Conservation (phyloP, 2,329 filamentous ascomycete genomes). For the Penicillium sp. region DNA sequence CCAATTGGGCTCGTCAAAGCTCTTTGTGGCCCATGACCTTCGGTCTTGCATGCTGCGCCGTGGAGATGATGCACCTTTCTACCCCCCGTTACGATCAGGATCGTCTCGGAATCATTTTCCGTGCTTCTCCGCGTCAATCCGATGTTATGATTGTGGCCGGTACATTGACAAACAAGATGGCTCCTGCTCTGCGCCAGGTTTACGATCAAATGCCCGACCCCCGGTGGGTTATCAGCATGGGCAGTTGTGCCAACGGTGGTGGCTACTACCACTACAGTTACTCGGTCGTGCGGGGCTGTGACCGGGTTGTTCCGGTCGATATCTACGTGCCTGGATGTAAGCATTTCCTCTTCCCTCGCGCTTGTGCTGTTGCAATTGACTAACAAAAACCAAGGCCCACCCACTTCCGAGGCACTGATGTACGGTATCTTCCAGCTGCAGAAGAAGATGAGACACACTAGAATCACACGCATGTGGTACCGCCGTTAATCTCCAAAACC, state of each 20-base stretch:
- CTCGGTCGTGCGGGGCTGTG: constrained; percentile 72
- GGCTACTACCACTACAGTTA: constrained; percentile 90
- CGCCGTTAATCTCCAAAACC: constrained; percentile 41
- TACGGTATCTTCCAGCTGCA: constrained; percentile 75
- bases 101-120: constrained; percentile 83
- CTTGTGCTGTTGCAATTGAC: constrained; percentile 5
- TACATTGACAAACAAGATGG: constrained; percentile 93
- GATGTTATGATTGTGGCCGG: constrained; percentile 91
- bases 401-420: constrained; percentile 57
- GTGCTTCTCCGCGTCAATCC: constrained; percentile 78
- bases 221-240: constrained; percentile 84
- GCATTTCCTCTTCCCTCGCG: constrained; percentile 39
- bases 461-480: constrained; percentile 60
- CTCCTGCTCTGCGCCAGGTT: constrained; percentile 79
- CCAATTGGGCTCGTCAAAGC: constrained; percentile 85
- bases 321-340: constrained; percentile 81
- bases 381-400: constrained; percentile 42
- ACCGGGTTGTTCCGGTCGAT: constrained; percentile 79
- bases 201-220: constrained; percentile 97
- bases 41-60: constrained; percentile 83
- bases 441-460: constrained; percentile 69
- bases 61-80: constrained; percentile 94
- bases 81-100: constrained; percentile 90
- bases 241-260: constrained; percentile 80
- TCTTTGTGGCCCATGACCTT: constrained; percentile 93